phyloP scores from a whole-genome alignment of 805 yeast species.

The Kazachstania bromeliacearum region DNA sequence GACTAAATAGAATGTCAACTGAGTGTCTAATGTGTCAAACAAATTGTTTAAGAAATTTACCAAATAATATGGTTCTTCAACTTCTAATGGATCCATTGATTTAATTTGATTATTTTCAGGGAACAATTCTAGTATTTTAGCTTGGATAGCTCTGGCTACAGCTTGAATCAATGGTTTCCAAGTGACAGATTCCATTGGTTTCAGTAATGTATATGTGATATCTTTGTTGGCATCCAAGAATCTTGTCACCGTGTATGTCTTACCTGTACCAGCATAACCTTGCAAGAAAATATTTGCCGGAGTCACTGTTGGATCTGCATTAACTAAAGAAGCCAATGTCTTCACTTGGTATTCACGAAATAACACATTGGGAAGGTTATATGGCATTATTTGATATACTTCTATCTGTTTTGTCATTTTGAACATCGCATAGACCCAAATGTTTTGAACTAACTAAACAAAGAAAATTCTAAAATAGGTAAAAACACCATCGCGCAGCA shows the following conservation, averaged over 20 bases:
- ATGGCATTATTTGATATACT: constrained; percentile 1
- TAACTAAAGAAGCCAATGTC: constrained; percentile 15
- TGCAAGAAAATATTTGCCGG: constrained; percentile 22
- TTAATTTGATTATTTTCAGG: constrained; percentile 9
- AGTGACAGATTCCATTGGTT: constrained; percentile 25
- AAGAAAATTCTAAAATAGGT: too few species aligned
- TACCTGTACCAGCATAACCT: constrained; percentile 26
- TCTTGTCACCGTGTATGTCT: constrained; percentile 17
- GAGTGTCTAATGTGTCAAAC: constrained; percentile 3
- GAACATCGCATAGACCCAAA: too few species aligned
- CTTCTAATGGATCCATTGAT: constrained; percentile 24
- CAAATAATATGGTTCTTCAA: constrained; percentile 24
- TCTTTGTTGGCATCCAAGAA: constrained; percentile 13
- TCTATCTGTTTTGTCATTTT: too few species aligned
- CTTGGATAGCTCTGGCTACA: constrained; percentile 19
- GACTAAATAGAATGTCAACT: constrained; percentile 13
- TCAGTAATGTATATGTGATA: constrained; percentile 14
- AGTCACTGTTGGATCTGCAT: constrained; percentile 13
- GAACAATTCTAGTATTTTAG: constrained; percentile 9
- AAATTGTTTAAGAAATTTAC: constrained; percentile 13
- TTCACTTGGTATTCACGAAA: constrained; percentile 22
- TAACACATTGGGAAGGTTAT: constrained; percentile 7
- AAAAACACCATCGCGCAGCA: too few species aligned
- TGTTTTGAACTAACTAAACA: too few species aligned
- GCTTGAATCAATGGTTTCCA: constrained; percentile 28